A percentile compares a stretch with the other conserved stretches of the same genome.
These are phyloP conservation scores for Toxicodendron radicans DNA, from an alignment of 345 rosid species.

Conservation along the genomic window DNA sequence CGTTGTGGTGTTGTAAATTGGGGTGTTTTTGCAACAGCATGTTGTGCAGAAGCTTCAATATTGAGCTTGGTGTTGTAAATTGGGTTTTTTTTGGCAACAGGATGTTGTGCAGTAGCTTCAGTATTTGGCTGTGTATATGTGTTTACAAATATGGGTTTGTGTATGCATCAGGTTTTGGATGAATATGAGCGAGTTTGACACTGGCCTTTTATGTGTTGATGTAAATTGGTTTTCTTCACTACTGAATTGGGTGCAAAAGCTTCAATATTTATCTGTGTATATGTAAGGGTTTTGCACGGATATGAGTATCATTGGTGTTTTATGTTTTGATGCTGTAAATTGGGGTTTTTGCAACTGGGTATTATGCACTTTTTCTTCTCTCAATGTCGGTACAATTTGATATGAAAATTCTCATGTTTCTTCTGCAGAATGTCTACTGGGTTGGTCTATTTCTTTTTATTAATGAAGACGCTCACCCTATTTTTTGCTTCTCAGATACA, in stretches of 20 bases:
- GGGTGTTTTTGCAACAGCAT: background rate
- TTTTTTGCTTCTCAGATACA: slow-evolving; percentile 57
- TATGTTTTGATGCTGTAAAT: slow-evolving; percentile 15
- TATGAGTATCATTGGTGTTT: background rate
- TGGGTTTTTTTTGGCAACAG: background rate
- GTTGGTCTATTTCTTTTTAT: slow-evolving; percentile 8
- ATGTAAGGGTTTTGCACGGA: slow-evolving; percentile 11
- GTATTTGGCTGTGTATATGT: background rate
- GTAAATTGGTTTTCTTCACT: background rate
- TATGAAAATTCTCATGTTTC: background rate
- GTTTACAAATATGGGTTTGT: background rate
- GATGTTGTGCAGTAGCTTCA: background rate
- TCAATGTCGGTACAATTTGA: background rate
- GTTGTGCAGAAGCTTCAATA: background rate
- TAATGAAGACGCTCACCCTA: background rate
- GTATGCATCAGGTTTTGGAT: slow-evolving; percentile 16
- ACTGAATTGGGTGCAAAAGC: background rate
- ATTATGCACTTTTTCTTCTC: background rate
- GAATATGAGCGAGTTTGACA: background rate
- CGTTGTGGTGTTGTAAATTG: background rate
- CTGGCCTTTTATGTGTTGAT: slow-evolving; percentile 8
- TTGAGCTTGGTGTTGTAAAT: background rate
- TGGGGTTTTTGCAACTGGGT: background rate
- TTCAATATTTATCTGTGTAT: background rate
- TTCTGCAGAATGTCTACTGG: background rate